Evolutionary conservation across 1,284 basidiomycete species (phyloP).

Genomic region (Apiotrichum brassicae): DNA sequence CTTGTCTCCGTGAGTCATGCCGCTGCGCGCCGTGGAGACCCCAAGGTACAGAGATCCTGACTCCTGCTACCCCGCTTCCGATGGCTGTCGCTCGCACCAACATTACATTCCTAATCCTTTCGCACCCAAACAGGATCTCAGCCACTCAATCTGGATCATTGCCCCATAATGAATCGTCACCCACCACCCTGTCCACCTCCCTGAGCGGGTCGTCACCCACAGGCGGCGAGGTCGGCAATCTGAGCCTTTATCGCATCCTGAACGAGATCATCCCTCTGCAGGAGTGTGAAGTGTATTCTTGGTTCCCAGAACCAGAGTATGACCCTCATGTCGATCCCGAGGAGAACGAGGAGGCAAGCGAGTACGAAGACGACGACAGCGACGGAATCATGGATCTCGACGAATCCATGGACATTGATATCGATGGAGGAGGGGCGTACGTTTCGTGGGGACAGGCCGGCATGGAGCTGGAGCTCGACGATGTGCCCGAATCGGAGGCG

Average conservation of each 20-base stretch:
- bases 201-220: conserved; percentile 10
- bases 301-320: conserved; percentile 85
- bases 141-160: conserved; percentile 1
- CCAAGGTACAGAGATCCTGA: conserved; percentile 6
- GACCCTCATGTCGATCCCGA: conserved; percentile 87
- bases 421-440: conserved; percentile 33
- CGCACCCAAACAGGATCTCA: conserved; percentile 6
- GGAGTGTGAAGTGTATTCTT: conserved; percentile 94
- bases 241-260: conserved; percentile 66
- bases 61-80: neutral
- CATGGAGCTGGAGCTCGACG: conserved; percentile 27
- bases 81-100: too few species aligned
- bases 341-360: conserved; percentile 55
- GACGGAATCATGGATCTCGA: conserved; percentile 30
- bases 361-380: conserved; percentile 36
- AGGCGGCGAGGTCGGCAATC: conserved; percentile 13
- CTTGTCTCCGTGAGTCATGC: conserved; percentile 24
- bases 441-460: conserved; percentile 29
- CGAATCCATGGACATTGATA: conserved; percentile 28
- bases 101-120: neutral
- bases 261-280: conserved; percentile 83
- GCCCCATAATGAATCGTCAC: conserved; percentile 1
- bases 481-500: conserved; percentile 15
- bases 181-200: neutral
- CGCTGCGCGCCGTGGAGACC: conserved; percentile 4